Conservation (phyloP, 805 yeast genomes). For the Candida alai region DNA sequence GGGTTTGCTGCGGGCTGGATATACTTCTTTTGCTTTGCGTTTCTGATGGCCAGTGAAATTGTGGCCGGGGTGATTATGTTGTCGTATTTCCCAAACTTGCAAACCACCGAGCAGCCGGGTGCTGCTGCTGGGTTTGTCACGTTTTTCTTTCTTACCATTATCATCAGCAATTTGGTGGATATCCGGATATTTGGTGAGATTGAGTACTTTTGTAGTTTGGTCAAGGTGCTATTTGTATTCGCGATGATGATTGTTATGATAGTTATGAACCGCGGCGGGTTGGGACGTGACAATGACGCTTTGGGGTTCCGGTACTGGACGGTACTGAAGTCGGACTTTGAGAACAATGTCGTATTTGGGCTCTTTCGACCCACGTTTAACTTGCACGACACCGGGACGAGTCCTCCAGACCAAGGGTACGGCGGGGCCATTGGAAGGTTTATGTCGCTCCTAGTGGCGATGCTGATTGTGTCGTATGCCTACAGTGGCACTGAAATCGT, state of each 20-base stretch:
- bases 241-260: constrained; percentile 60
- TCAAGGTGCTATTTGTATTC: constrained; percentile 52
- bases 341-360: constrained; percentile 54
- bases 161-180: constrained; percentile 56
- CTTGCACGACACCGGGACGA: constrained; percentile 52
- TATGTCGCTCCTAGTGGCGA: constrained; percentile 56
- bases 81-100: constrained; percentile 56
- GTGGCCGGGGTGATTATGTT: constrained; percentile 78
- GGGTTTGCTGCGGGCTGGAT: constrained; percentile 72
- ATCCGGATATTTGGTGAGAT: constrained; percentile 73
- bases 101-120: constrained; percentile 45
- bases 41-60: constrained; percentile 75
- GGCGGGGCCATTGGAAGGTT: constrained; percentile 60
- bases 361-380: constrained; percentile 72
- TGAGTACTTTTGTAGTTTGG: constrained; percentile 57
- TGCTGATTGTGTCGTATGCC: constrained; percentile 66
- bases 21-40: constrained; percentile 68
- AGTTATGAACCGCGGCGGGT: constrained; percentile 57
- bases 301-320: constrained; percentile 72
- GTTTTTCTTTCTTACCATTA: constrained; percentile 46
- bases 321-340: constrained; percentile 44
- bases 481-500: constrained; percentile 82
- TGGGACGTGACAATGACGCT: constrained; percentile 24
- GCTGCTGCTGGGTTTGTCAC: constrained; percentile 62
- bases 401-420: constrained; percentile 51